Percentiles rank a stretch among this genome's conserved stretches.
Conservation (phyloP, 805 yeast species). For the Barnettozyma vustinii region DNA sequence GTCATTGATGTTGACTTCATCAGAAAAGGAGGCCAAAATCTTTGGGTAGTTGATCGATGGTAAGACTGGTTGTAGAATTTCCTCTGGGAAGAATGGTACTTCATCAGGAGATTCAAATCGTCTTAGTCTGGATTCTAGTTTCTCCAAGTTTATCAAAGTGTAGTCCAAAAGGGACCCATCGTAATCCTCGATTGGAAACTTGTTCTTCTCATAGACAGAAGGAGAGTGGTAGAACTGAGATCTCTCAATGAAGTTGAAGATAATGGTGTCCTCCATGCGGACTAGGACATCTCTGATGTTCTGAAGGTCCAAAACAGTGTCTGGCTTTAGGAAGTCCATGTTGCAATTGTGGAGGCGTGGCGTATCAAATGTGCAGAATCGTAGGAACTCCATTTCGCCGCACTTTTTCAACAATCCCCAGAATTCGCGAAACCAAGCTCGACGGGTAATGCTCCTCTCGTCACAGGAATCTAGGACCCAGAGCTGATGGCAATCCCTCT, state of each 20-base stretch:
- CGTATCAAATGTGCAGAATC: not conserved
- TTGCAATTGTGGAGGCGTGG: not conserved
- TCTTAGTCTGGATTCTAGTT: conserved; percentile 70
- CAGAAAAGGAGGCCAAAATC: conserved; percentile 67
- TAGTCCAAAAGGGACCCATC: conserved; percentile 85
- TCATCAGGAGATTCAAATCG: conserved; percentile 95
- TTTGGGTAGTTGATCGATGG: conserved; percentile 79
- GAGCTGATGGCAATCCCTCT: too few relatives aligned
- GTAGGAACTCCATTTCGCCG: too few relatives aligned
- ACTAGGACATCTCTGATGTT: conserved; percentile 83
- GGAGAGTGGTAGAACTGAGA: conserved; percentile 79
- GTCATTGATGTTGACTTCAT: conserved; percentile 69
- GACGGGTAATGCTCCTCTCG: too few relatives aligned
- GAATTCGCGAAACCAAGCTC: not conserved
- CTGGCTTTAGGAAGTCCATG: conserved; percentile 85
- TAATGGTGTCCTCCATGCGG: conserved; percentile 94
- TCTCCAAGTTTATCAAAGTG: conserved; percentile 73
- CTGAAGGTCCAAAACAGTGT: conserved; percentile 69
- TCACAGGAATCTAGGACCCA: too few relatives aligned
- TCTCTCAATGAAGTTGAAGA: conserved; percentile 87
- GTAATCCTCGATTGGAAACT: conserved; percentile 58
- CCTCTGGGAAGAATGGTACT: conserved; percentile 76
- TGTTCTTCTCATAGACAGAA: conserved; percentile 60
- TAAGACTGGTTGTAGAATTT: conserved; percentile 58
- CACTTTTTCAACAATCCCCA: not conserved